phyloP scores from a whole-genome alignment of 257 asterid genomes.

The Gardenia jasminoides region DNA sequence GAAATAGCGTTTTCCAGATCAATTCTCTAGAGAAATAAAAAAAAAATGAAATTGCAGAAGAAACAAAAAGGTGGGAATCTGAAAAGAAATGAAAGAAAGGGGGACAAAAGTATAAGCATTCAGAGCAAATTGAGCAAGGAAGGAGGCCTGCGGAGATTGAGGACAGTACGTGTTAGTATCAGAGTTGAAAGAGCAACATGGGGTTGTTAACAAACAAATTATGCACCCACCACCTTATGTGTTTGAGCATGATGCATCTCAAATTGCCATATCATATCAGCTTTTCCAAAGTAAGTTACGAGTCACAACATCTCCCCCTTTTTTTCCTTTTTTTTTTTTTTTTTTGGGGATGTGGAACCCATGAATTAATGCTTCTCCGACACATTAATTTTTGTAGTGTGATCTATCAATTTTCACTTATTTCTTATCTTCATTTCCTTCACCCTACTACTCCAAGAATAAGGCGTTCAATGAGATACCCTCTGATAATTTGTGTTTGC shows the following conservation, averaged over 20 bases:
- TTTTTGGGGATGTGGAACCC: neutral
- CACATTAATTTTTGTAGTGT: too few species aligned
- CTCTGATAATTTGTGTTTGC: too few species aligned
- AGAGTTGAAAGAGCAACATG: neutral
- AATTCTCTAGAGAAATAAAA: neutral
- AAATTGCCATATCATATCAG: neutral
- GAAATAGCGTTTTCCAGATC: neutral
- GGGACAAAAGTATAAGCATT: slow-evolving; percentile 1
- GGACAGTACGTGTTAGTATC: neutral
- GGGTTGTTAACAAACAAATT: neutral
- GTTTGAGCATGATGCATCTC: neutral
- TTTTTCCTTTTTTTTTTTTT: neutral
- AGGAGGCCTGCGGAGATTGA: neutral
- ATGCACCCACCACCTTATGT: neutral
- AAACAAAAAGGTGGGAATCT: neutral
- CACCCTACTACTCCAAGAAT: neutral
- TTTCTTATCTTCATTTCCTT: neutral
- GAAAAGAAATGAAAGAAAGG: slow-evolving; percentile 16
- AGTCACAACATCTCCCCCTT: neutral
- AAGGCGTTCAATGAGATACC: neutral
- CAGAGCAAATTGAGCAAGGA: neutral
- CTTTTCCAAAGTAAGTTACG: neutral
- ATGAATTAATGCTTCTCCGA: neutral
- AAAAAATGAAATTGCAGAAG: neutral
- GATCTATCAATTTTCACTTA: neutral